Percentiles rank a stretch among this genome's conserved stretches.
These are phyloP conservation scores for Talaromyces marneffei DNA, from an alignment of 2,329 filamentous ascomycete genomes.

Conservation along the genomic window DNA sequence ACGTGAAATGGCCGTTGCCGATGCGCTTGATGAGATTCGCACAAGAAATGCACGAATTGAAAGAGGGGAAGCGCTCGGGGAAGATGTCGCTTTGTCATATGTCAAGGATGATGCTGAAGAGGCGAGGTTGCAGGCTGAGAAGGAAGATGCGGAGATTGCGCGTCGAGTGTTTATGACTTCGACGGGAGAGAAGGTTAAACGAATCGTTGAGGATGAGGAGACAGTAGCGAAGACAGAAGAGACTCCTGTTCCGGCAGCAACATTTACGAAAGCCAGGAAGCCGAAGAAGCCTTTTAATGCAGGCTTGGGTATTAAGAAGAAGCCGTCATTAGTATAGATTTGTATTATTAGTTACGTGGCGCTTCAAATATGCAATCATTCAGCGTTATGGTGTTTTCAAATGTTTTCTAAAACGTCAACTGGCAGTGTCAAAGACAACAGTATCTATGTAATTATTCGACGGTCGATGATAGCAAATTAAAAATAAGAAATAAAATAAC, in stretches of 20 bases:
- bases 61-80: slow-evolving; percentile 62
- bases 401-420: background rate
- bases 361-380: background rate
- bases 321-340: slow-evolving; percentile 30
- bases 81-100: slow-evolving; percentile 51
- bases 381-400: background rate
- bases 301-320: slow-evolving; percentile 82
- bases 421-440: too few species aligned
- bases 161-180: slow-evolving; percentile 67
- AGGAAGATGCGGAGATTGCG: slow-evolving; percentile 78
- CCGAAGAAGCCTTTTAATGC: slow-evolving; percentile 78
- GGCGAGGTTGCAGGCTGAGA: slow-evolving; percentile 62
- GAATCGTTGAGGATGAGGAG: slow-evolving; percentile 44
- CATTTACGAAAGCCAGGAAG: slow-evolving; percentile 71
- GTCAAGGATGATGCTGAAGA: slow-evolving; percentile 52
- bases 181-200: slow-evolving; percentile 49
- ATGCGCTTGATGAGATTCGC: slow-evolving; percentile 90
- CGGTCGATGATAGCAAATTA: background rate
- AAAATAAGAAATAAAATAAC: too few species aligned
- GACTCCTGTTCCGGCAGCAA: slow-evolving; percentile 44
- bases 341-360: background rate
- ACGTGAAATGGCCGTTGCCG: slow-evolving; percentile 92
- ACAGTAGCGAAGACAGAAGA: slow-evolving; percentile 26
- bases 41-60: slow-evolving; percentile 85
- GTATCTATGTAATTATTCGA: too few species aligned